Evolutionary conservation across 1,284 basidiomycete species (phyloP).

Genomic region (Pseudozyma thailandica): DNA sequence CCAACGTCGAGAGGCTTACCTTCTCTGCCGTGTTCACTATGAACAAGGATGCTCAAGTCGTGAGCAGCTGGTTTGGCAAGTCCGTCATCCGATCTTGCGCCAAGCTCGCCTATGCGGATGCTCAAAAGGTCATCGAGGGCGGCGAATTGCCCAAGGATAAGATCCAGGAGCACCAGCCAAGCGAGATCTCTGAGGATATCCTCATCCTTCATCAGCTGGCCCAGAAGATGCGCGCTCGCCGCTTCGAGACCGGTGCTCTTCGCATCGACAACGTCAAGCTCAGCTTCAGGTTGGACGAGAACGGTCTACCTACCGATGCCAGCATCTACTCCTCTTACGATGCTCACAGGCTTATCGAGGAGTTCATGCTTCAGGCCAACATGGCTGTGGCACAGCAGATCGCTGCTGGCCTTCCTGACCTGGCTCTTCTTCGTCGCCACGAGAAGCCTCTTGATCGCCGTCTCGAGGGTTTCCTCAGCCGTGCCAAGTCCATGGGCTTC

Average conservation of each 20-base stretch:
- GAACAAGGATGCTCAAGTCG: constrained; percentile 81
- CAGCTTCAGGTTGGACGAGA: constrained; percentile 82
- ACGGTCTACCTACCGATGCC: constrained; percentile 85
- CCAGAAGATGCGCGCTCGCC: constrained; percentile 77
- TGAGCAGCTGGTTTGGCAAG: constrained; percentile 91
- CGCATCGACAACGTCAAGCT: constrained; percentile 79
- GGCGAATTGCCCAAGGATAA: constrained; percentile 70
- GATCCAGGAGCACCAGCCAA: constrained; percentile 70
- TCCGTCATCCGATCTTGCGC: constrained; percentile 90
- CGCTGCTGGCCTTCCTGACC: constrained; percentile 91
- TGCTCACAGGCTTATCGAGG: constrained; percentile 86
- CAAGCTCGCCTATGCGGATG: constrained; percentile 84
- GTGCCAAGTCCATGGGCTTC: constrained; percentile 80
- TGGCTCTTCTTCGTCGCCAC: constrained; percentile 91
- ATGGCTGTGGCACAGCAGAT: constrained; percentile 89
- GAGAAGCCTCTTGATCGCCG: constrained; percentile 87
- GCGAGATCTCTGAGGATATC: constrained; percentile 81
- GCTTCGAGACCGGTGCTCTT: constrained; percentile 85
- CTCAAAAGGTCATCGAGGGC: constrained; percentile 83
- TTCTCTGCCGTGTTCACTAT: constrained; percentile 81
- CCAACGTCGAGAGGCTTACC: constrained; percentile 85
- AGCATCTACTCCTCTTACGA: constrained; percentile 76
- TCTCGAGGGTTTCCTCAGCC: constrained; percentile 37
- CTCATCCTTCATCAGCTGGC: constrained; percentile 75
- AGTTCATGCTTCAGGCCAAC: constrained; percentile 96